A percentile compares a stretch with the other conserved stretches of the same genome.
Conservation (phyloP, 257 asterid species). For the Petunia axillaris region DNA sequence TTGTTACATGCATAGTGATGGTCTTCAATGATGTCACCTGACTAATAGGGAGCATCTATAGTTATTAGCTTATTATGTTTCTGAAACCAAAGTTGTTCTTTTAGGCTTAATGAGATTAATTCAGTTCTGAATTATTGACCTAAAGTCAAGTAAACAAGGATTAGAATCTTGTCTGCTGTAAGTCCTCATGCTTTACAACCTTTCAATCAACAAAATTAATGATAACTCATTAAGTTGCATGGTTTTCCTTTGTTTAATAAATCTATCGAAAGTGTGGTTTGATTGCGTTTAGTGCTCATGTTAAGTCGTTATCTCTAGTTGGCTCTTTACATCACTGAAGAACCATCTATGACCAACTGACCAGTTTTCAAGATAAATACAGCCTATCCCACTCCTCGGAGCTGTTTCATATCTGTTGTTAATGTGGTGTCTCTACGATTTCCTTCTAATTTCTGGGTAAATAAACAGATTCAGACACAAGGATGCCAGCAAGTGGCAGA, state of each 20-base stretch:
- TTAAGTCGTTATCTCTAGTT: neutral
- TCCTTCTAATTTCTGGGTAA: constrained; percentile 21
- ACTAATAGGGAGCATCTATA: neutral
- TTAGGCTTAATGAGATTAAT: neutral
- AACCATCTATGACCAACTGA: constrained; percentile 1
- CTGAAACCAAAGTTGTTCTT: neutral
- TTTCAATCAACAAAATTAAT: neutral
- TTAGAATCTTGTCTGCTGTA: neutral
- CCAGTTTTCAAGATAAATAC: neutral
- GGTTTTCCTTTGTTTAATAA: neutral
- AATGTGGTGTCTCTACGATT: neutral
- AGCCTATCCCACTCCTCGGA: neutral
- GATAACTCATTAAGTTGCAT: neutral
- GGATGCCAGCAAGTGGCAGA: constrained; percentile 73
- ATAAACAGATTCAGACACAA: constrained; percentile 74
- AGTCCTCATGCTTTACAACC: constrained; percentile 5
- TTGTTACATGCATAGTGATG: neutral
- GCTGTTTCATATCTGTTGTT: neutral
- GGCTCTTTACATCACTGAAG: neutral
- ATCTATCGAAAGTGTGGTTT: neutral
- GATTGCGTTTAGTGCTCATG: neutral
- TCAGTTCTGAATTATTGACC: constrained; percentile 7
- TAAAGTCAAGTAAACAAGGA: neutral
- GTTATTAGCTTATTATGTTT: neutral
- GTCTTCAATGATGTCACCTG: neutral